Base-by-base conservation (phyloP, 2,329 filamentous ascomycete species). In the Cytospora chrysosperma region DNA sequence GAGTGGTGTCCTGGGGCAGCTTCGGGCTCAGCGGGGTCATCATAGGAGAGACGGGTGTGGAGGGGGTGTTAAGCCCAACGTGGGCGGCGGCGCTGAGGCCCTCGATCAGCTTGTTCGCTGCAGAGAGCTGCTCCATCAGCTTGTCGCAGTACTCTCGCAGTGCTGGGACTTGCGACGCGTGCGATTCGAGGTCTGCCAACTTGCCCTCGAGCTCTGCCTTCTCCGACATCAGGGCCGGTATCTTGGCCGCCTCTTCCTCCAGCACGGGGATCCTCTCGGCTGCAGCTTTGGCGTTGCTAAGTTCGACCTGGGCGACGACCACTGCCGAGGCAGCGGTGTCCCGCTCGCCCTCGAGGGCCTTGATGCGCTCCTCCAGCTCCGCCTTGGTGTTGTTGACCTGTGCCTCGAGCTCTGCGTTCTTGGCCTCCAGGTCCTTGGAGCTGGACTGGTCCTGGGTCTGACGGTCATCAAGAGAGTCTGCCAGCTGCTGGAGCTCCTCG, bases 41-140 rank as follows among this genome's bases (percentile, higher is more conserved):
- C 26, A 53, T 43, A 1, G 61, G 61, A 1, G 55, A 58, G 19
- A 21, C 50, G 9, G 49, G 26, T 2, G 61, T 32, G 12, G 28
- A 28, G 17, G 28, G 28, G 17, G 40, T 32, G 49, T 37, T 49
- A 3, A 57, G 30, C 1, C 58, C 63, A 2, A 43, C 40, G n/a
- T 65, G 55, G 13, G 52, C n/a, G 4, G 58, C 65, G 1, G 65
- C 62, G 4, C 54, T 56, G n/a, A 65, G 52, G 1, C 59, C 62
- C n/a, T 65, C 65, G 55, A 67, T 60, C 13, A 66, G 64, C 56
- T 53, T 61, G 61, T 67, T 65, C 28, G 61, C 61, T 0, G 65
- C 65, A 0, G 50, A 52, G 10, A 67, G 65, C 61, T 67, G 61
- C 58, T 62, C 64, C 12, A 37, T 56, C n/a, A 67, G 63, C 21